Percentiles rank a stretch among this genome's conserved stretches.
Conservation (phyloP, 2,329 filamentous ascomycete genomes). For the Arthrobotrys iridis region DNA sequence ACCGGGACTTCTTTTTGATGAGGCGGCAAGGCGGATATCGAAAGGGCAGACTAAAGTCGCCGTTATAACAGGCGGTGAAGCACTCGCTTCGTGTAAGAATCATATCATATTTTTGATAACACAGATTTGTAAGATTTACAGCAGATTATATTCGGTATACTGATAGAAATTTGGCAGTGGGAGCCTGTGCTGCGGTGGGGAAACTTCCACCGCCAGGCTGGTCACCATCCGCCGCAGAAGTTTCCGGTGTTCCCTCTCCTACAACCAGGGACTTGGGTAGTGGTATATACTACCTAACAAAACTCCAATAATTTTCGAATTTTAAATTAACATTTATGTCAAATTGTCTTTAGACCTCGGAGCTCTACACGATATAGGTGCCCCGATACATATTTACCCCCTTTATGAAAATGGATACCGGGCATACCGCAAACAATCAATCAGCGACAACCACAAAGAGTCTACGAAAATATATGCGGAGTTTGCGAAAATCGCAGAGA, state of each 20-base stretch:
- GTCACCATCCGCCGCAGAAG: constrained; percentile 65
- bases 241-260: constrained; percentile 66
- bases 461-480: constrained; percentile 70
- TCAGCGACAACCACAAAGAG: constrained; percentile 69
- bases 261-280: constrained; percentile 64
- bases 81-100: constrained; percentile 69
- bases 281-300: constrained; percentile 60
- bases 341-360: constrained; percentile 65
- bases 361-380: constrained; percentile 69
- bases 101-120: background rate
- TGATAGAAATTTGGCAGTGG: constrained; percentile 63
- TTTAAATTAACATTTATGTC: background rate
- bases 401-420: constrained; percentile 74
- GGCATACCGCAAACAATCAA: constrained; percentile 67
- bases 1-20: constrained; percentile 71
- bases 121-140: background rate
- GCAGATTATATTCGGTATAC: constrained; percentile 10
- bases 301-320: background rate
- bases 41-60: constrained; percentile 68
- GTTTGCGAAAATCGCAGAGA: constrained; percentile 69
- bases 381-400: constrained; percentile 74
- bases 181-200: constrained; percentile 66
- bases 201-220: constrained; percentile 71
- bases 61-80: constrained; percentile 72
- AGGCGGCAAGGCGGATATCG: constrained; percentile 70